phyloP scores from a whole-genome alignment of 768 basidiomycete genomes.

The Termitomyces sp. region DNA sequence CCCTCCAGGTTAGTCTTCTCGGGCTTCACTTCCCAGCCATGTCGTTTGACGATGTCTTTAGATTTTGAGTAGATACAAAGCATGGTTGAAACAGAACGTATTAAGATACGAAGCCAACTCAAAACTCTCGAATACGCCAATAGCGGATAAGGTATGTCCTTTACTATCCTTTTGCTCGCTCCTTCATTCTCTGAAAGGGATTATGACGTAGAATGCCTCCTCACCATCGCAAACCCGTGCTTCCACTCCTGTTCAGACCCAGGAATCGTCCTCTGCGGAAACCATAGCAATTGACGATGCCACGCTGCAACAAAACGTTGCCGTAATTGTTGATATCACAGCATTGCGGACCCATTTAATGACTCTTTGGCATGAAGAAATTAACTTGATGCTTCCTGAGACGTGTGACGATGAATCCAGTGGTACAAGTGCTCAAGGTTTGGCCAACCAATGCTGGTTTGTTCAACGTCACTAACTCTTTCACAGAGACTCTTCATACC shows the following conservation, averaged over 20 bases:
- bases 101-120: constrained; percentile 33
- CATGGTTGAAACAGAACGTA: constrained; percentile 65
- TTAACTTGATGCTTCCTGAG: constrained; percentile 56
- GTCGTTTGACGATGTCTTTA: constrained; percentile 20
- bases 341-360: constrained; percentile 45
- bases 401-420: constrained; percentile 24
- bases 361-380: constrained; percentile 65
- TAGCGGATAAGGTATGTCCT: constrained; percentile 25
- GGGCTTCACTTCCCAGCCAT: background rate
- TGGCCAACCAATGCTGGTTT: constrained; percentile 9
- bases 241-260: constrained; percentile 43
- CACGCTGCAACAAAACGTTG: constrained; percentile 57
- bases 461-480: background rate
- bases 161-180: background rate
- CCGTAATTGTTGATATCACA: constrained; percentile 64
- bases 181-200: background rate
- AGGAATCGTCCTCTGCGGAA: constrained; percentile 50
- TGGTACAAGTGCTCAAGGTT: constrained; percentile 46
- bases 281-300: constrained; percentile 56
- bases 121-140: constrained; percentile 23
- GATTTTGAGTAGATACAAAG: constrained; percentile 76
- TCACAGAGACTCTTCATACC: constrained; percentile 49
- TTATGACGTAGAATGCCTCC: background rate
- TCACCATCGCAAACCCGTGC: constrained; percentile 34
- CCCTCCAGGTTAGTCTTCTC: constrained; percentile 63